phyloP scores from a whole-genome alignment of 345 rosid genomes.

The Citrus maxima region DNA sequence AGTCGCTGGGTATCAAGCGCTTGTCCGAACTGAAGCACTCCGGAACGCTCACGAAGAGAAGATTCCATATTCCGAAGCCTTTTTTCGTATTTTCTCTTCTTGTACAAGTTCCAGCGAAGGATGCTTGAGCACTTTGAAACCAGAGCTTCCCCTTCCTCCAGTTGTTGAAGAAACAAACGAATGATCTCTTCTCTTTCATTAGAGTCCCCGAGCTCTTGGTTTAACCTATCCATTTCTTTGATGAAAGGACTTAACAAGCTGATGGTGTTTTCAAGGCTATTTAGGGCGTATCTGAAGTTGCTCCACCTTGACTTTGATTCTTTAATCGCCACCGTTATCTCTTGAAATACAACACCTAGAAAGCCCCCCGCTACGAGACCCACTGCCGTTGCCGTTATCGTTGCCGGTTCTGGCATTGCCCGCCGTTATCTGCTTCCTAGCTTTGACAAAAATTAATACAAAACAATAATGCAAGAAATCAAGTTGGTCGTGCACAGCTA shows the following conservation, averaged over 20 bases:
- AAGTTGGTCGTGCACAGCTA: neutral
- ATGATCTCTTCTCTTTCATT: neutral
- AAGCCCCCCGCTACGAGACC: neutral
- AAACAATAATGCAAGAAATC: too few relatives aligned
- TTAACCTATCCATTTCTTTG: neutral
- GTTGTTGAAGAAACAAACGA: neutral
- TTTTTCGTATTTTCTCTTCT: neutral
- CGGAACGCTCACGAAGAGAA: neutral
- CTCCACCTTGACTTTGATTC: neutral
- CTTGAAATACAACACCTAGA: neutral
- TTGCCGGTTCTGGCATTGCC: neutral
- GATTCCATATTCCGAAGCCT: neutral
- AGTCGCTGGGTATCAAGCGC: neutral
- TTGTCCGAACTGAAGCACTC: neutral
- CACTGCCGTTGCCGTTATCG: neutral
- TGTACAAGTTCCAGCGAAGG: neutral
- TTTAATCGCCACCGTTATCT: neutral
- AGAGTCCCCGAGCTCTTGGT: neutral
- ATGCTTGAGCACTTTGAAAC: neutral
- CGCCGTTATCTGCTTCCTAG: neutral
- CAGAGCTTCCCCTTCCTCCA: neutral
- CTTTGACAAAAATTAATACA: too few relatives aligned
- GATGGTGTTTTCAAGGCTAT: neutral
- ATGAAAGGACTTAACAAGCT: neutral
- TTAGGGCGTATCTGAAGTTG: neutral